A percentile compares a stretch with the other conserved stretches of the same genome.
Evolutionary conservation across 2,329 filamentous ascomycete species (phyloP).

Genomic region (Dichotomopilus funicola): DNA sequence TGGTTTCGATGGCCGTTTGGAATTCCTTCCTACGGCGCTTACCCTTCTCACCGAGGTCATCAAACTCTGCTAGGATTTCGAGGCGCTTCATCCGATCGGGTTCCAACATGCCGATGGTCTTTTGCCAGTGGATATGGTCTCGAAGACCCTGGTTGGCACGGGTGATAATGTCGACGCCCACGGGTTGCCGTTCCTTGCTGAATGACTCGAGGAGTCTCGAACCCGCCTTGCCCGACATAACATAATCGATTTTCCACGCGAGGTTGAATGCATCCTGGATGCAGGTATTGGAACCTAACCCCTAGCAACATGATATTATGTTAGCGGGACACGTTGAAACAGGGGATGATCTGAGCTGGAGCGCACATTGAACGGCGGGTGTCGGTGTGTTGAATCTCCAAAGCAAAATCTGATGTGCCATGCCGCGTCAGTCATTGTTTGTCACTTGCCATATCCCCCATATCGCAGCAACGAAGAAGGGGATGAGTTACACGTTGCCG

Average conservation of each 20-base stretch:
- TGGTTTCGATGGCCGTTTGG: conserved; percentile 36
- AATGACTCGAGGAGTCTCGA: conserved; percentile 38
- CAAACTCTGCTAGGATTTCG: conserved; percentile 36
- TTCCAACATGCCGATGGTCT: conserved; percentile 39
- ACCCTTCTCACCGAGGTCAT: conserved; percentile 33
- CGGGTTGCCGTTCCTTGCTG: conserved; percentile 42
- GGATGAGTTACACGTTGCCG: conserved; percentile 33
- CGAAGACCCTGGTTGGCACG: conserved; percentile 52
- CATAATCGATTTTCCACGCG: conserved; percentile 49
- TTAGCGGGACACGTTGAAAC: too few species aligned
- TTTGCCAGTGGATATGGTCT: conserved; percentile 43
- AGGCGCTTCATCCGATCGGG: conserved; percentile 34
- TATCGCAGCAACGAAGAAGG: background rate
- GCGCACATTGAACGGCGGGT: conserved; percentile 44
- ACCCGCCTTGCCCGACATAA: conserved; percentile 34
- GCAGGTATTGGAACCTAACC: conserved; percentile 52
- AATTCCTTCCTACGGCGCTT: conserved; percentile 33
- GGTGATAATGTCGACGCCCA: conserved; percentile 41
- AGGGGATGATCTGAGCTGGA: too few species aligned
- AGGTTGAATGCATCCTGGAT: conserved; percentile 52
- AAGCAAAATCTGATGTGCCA: conserved; percentile 40
- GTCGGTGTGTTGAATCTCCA: conserved; percentile 52
- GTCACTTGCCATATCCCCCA: background rate
- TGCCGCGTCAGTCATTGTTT: background rate
- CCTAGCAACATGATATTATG: conserved; percentile 20